These are phyloP conservation scores for Malassezia globosa DNA, from an alignment of 1,284 basidiomycete species.

Conservation along the genomic window DNA sequence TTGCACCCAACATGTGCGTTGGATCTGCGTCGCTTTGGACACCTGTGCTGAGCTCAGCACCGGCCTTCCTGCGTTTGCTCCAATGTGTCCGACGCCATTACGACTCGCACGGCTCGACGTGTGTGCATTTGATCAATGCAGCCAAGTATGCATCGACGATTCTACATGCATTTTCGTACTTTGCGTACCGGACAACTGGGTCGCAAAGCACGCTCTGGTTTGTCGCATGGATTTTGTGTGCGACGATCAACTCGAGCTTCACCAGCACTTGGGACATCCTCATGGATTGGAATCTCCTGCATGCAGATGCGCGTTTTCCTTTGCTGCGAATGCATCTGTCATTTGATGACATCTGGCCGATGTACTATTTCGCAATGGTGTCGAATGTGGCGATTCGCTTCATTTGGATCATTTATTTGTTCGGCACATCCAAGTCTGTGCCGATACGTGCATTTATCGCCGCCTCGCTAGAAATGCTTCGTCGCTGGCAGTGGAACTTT, in stretches of 20 bases:
- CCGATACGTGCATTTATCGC: constrained; percentile 60
- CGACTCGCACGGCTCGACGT: constrained; percentile 56
- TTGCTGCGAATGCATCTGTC: constrained; percentile 63
- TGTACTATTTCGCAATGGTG: constrained; percentile 52
- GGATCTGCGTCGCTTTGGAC: constrained; percentile 40
- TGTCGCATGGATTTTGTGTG: constrained; percentile 52
- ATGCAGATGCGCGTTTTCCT: constrained; percentile 54
- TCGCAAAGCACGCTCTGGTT: constrained; percentile 14
- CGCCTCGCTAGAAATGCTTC: constrained; percentile 63
- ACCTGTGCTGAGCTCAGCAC: constrained; percentile 55
- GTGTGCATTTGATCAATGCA: constrained; percentile 76
- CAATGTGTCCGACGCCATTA: constrained; percentile 76
- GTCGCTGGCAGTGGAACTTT: constrained; percentile 85
- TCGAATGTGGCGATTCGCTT: constrained; percentile 67
- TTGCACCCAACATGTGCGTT: constrained; percentile 24
- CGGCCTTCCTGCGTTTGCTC: constrained; percentile 62
- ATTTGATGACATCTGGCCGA: constrained; percentile 23
- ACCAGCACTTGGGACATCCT: constrained; percentile 63
- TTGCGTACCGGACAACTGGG: constrained; percentile 38
- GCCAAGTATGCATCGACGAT: constrained; percentile 42
- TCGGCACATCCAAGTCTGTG: constrained; percentile 52
- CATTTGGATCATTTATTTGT: constrained; percentile 69
- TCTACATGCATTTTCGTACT: constrained; percentile 40
- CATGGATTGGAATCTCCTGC: constrained; percentile 57
- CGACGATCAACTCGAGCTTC: constrained; percentile 59